Base-by-base conservation (phyloP, 306 rosid species). In the Vigna unguiculata region DNA sequence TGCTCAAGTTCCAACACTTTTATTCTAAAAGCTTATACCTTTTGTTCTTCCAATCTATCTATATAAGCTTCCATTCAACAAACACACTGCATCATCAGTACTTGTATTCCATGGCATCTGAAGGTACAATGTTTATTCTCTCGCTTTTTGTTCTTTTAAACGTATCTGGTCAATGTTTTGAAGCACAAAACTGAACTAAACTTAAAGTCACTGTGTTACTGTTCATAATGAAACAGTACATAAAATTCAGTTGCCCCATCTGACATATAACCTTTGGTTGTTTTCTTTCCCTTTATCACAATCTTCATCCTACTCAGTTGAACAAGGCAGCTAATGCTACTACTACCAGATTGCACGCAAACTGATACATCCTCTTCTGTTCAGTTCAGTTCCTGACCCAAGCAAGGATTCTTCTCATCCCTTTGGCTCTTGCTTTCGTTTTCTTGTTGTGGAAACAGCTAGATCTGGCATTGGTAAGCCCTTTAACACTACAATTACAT, bases 1-100 rank as follows among this genome's bases (percentile, higher is more conserved):
- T 83, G 83, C 74, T 81, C 87, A 86, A 80, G 88, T 85, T 82
- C 96, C 95, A 84, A 86, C 71, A 74, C 82, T 68, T 90, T 81
- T 69, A 74, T 59, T 82, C 74, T 74, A 75, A 82, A 85, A 76
- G 77, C 84, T 82, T 70, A 34, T 49, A 76, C 57, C 51, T 49
- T 71, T 88, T 84, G 76, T 71, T 78, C 82, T 77, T 66, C 80
- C 81, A 84, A 61, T 89, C 84, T 85, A 61, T 89, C 84, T 85
- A 84, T 83, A 75, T 80, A 90, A 79, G 64, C 83, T 78, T 81
- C 86, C 71, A 76, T 70, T 81, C 86, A 85, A 70, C 77, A 60
- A 78, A 73, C 84, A 83, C 60, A 54, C 82, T 83, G 66, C 78
- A 83, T 72, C 84, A 69, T 75, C 84, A 72, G 57, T 76, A 57